phyloP scores from a whole-genome alignment of 108 stramenopile species.

The Pseudonitzschia multiseries region DNA sequence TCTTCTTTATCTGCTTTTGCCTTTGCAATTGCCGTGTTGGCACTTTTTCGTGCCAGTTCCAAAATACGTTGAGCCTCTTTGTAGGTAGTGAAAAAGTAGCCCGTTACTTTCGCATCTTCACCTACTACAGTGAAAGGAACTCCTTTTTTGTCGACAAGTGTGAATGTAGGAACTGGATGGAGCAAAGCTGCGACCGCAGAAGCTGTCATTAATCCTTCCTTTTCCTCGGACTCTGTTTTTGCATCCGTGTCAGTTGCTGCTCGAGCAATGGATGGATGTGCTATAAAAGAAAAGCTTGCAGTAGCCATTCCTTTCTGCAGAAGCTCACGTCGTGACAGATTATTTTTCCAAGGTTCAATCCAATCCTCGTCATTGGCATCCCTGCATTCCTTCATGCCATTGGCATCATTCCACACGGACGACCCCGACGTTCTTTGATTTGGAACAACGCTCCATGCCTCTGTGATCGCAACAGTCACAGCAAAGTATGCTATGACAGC shows the following conservation, averaged over 20 bases:
- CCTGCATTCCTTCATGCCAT: background rate
- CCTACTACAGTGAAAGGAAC: slow-evolving; percentile 84
- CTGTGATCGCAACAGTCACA: background rate
- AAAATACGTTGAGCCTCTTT: slow-evolving; percentile 72
- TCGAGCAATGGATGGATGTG: background rate
- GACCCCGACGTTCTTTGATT: background rate
- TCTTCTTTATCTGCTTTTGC: slow-evolving; percentile 39
- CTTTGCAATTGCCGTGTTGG: slow-evolving; percentile 62
- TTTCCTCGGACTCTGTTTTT: background rate
- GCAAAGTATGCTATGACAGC: background rate
- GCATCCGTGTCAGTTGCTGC: background rate
- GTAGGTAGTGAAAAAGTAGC: slow-evolving; percentile 77
- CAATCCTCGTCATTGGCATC: background rate
- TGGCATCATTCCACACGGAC: background rate
- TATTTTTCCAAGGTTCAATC: background rate
- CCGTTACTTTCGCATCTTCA: slow-evolving; percentile 82
- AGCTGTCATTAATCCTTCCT: slow-evolving; percentile 24
- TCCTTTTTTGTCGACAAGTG: slow-evolving; percentile 69
- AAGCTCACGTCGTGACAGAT: background rate
- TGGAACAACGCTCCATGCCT: background rate
- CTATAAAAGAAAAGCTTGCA: background rate
- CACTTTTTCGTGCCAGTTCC: slow-evolving; percentile 48
- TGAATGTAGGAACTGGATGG: slow-evolving; percentile 65
- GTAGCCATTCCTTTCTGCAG: background rate
- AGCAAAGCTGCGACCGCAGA: slow-evolving; percentile 26